Conservation (phyloP, 345 rosid species). For the Syzygium jambos region DNA sequence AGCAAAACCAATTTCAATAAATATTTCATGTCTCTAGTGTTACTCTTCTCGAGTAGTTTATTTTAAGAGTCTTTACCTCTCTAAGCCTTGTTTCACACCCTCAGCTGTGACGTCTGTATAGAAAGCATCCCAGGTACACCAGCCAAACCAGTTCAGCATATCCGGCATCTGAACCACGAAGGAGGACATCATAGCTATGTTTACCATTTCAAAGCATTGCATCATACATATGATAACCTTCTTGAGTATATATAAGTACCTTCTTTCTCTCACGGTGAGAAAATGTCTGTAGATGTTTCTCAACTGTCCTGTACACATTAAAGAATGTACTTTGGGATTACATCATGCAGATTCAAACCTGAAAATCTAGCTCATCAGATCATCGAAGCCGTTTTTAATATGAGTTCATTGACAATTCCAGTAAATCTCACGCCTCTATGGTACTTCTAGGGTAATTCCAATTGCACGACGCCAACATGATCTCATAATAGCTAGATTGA, state of each 20-base stretch:
- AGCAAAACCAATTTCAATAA: background rate
- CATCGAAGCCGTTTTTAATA: background rate
- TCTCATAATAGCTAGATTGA: background rate
- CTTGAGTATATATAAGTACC: conserved; percentile 8
- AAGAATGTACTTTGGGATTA: background rate
- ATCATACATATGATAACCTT: background rate
- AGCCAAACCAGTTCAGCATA: conserved; percentile 70
- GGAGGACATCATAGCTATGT: background rate
- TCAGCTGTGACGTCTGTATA: conserved; percentile 51
- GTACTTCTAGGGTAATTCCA: background rate
- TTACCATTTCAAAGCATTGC: background rate
- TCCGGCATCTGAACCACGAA: conserved; percentile 38
- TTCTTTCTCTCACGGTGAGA: conserved; percentile 53
- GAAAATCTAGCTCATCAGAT: background rate
- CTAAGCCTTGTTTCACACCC: conserved; percentile 48
- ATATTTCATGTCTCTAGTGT: no score
- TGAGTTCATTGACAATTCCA: background rate
- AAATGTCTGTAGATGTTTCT: conserved; percentile 49
- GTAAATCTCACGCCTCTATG: background rate
- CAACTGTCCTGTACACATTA: conserved; percentile 30
- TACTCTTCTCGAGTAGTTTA: background rate
- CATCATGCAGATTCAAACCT: background rate
- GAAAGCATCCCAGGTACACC: conserved; percentile 83
- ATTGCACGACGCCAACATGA: background rate
- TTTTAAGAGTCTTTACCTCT: conserved; percentile 20